Conservation (phyloP, 176 grass and related monocot genomes). For the Carex myosuroides region DNA sequence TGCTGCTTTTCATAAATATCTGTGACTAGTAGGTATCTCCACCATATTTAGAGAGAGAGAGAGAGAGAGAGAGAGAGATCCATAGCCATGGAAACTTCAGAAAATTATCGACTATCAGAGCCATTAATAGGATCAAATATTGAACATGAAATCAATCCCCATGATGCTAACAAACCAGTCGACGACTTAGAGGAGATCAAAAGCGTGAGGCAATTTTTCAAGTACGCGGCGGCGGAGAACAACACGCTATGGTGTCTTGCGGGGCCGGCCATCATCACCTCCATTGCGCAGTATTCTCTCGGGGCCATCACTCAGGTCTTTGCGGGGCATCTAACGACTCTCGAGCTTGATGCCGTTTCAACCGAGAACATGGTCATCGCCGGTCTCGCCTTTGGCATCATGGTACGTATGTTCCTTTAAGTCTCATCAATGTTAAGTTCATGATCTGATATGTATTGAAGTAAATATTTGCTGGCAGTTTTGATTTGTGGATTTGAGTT, state of each 20-base stretch:
- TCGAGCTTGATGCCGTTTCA: conserved; percentile 85
- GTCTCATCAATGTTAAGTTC: not conserved
- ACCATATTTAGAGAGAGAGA: not conserved
- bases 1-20: not conserved
- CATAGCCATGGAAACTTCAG: not conserved
- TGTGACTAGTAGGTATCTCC: not conserved
- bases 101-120: conserved; percentile 12
- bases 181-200: conserved; percentile 60
- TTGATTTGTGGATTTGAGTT: not conserved
- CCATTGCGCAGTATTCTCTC: conserved; percentile 76
- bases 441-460: not conserved
- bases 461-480: not conserved
- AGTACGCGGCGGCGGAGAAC: conserved; percentile 45
- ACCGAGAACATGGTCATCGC: conserved; percentile 82
- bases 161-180: not conserved
- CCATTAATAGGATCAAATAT: not conserved
- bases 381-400: conserved; percentile 70
- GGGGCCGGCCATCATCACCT: conserved; percentile 71
- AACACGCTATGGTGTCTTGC: conserved; percentile 56
- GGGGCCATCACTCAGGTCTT: conserved; percentile 56
- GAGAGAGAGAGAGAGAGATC: not conserved
- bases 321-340: conserved; percentile 75
- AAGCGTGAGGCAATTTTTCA: conserved; percentile 33
- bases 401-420: conserved; percentile 16
- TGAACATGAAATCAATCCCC: conserved; percentile 4